Conservation (phyloP, 1,284 basidiomycete genomes). For the Trametes hirsuta region DNA sequence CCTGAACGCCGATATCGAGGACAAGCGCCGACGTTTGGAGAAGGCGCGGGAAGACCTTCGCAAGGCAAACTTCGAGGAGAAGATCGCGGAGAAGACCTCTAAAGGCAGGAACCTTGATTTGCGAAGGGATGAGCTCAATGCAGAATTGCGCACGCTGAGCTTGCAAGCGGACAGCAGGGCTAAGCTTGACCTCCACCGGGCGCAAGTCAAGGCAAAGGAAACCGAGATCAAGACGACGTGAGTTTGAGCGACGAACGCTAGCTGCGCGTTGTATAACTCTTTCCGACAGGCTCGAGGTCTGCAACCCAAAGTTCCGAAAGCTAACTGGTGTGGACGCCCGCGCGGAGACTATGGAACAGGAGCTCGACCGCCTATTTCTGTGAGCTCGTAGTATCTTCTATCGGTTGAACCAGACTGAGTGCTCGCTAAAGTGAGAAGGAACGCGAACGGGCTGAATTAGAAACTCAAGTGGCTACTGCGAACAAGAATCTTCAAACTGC, state of each 20-base stretch:
- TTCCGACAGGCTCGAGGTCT: conserved; percentile 59
- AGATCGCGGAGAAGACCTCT: conserved; percentile 60
- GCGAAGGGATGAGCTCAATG: conserved; percentile 70
- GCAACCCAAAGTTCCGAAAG: conserved; percentile 65
- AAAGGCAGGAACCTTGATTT: conserved; percentile 70
- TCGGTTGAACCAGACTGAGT: neutral
- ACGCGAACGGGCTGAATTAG: conserved; percentile 58
- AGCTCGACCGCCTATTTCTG: conserved; percentile 63
- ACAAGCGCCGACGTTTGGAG: conserved; percentile 61
- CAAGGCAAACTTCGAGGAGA: conserved; percentile 69
- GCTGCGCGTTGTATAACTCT: neutral
- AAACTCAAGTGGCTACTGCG: conserved; percentile 50
- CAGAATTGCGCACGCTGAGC: conserved; percentile 77
- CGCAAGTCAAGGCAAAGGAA: conserved; percentile 67
- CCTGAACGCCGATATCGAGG: conserved; percentile 59
- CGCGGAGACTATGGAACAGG: conserved; percentile 71
- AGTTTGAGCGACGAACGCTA: conserved; percentile 31
- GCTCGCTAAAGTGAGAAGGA: conserved; percentile 65
- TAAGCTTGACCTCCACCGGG: conserved; percentile 76
- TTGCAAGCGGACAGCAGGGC: conserved; percentile 85
- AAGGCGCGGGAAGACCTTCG: conserved; percentile 62
- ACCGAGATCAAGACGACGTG: conserved; percentile 72
- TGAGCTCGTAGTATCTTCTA: conserved; percentile 39
- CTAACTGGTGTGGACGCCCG: conserved; percentile 62
- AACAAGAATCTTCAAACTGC: conserved; percentile 63